Evolutionary conservation across 2,329 filamentous ascomycete species (phyloP), one percentile per base, ranked within the genome.

Genomic region (Pseudogymnoascus verrucosus): DNA sequence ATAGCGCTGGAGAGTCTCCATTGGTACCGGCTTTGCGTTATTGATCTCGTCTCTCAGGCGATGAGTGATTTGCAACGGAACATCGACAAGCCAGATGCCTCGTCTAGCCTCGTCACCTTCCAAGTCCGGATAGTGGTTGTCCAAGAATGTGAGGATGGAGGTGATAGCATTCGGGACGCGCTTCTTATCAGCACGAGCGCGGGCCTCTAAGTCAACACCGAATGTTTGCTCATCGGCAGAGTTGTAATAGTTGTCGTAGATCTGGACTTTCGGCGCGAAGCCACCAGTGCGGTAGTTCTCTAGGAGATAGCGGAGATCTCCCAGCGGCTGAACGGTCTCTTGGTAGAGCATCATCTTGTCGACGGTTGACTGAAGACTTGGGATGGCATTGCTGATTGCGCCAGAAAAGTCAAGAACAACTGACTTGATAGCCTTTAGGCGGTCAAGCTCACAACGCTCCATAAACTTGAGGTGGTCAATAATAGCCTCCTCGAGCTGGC

Each of bases 261-360:
- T 89, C 57, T 92, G 87, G 28, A 98, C 93, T 71, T 86, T 93
- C 7, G 95, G 95, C 61, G 91, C 85, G 74, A 96, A 99, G 68
- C 88, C 90, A 67, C 95, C 95, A 5, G 95, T 99, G 67, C 93
- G 89, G 77, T 99, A 99, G 74, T 93, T 99, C 78, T 99, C 95
- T 54, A 99, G 82, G 65, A 99, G 83, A 75, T 98, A 99, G 67
- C 95, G 85, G 69, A 99, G 79, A 76, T 99, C 95, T 40, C 91
- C 90, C 59, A 87, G 75, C 5, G 95, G 95, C 76, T 98, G 95
- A n/a, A 99, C 90, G 0, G 95, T 98, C 80, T 99, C 95, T 76
- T 99, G 95, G 78, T 96, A 99, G 57, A 99, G 83, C 87, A 99
- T 92, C 93, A 99, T 97, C 74, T 96, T 92, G 78, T 99, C 95